Conservation (phyloP, 2,329 filamentous ascomycete genomes). For the Stylonectria norvegica region DNA sequence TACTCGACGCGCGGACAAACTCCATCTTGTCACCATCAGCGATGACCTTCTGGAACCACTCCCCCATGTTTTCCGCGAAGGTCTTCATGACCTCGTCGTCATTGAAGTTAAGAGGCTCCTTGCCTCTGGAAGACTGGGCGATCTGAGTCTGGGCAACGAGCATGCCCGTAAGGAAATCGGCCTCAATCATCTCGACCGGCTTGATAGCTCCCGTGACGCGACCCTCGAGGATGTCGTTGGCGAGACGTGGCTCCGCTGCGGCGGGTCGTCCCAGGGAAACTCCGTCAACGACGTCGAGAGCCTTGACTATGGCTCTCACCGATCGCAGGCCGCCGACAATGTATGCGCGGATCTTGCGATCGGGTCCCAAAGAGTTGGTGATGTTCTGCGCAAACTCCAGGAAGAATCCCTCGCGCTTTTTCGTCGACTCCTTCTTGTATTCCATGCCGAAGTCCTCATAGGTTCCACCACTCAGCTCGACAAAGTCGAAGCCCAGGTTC, state of each 20-base stretch:
- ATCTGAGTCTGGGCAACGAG: slow-evolving; percentile 16
- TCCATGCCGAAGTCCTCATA: slow-evolving; percentile 51
- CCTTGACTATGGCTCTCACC: slow-evolving; percentile 54
- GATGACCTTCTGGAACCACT: slow-evolving; percentile 19
- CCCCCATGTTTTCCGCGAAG: slow-evolving; percentile 22
- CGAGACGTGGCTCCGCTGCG: slow-evolving; percentile 31
- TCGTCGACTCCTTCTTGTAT: slow-evolving; percentile 52
- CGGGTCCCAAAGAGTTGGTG: slow-evolving; percentile 29
- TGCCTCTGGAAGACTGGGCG: slow-evolving; percentile 15
- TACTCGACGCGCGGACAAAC: slow-evolving; percentile 21
- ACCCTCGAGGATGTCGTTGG: slow-evolving; percentile 27
- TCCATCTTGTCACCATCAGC: slow-evolving; percentile 29
- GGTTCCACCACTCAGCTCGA: slow-evolving; percentile 59
- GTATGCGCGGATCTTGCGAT: slow-evolving; percentile 50
- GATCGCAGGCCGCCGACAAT: slow-evolving; percentile 57
- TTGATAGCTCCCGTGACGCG: slow-evolving; percentile 16
- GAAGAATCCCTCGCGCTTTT: slow-evolving; percentile 56
- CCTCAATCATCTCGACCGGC: slow-evolving; percentile 12
- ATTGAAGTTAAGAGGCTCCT: slow-evolving; percentile 27
- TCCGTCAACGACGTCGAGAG: slow-evolving; percentile 55
- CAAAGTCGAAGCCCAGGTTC: slow-evolving; percentile 50
- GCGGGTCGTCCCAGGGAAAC: slow-evolving; percentile 48
- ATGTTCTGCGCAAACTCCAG: slow-evolving; percentile 56
- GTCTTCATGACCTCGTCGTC: slow-evolving; percentile 17
- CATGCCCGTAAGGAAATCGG: slow-evolving; percentile 9